These are phyloP conservation scores for Apiotrichum brassicae DNA, from an alignment of 1,284 basidiomycete genomes.

Conservation along the genomic window DNA sequence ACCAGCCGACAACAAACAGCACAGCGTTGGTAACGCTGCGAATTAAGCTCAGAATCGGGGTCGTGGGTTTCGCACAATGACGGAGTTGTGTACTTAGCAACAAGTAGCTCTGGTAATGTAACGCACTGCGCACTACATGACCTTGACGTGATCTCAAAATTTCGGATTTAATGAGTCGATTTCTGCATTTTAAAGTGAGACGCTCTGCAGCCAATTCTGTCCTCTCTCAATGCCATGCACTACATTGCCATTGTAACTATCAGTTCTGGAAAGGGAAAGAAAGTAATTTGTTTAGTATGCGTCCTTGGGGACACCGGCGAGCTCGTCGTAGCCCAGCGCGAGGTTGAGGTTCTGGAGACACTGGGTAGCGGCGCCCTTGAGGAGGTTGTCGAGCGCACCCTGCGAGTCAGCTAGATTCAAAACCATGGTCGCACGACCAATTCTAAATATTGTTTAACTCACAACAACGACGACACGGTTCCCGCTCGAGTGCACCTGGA, in stretches of 20 bases:
- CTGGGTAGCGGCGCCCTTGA: slow-evolving; percentile 97
- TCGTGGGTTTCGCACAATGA: too few relatives aligned
- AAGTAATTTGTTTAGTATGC: slow-evolving; percentile 24
- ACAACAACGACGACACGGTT: slow-evolving; percentile 87
- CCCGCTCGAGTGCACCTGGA: slow-evolving; percentile 84
- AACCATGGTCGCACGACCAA: too few relatives aligned
- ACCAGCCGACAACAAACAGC: too few relatives aligned
- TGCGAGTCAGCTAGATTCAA: slow-evolving; percentile 43
- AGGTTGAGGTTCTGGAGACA: slow-evolving; percentile 97
- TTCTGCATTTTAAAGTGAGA: too few relatives aligned
- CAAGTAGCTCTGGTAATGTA: too few relatives aligned
- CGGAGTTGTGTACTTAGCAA: too few relatives aligned
- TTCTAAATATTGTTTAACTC: slow-evolving; percentile 6
- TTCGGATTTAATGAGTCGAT: too few relatives aligned
- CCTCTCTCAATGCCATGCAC: slow-evolving; percentile 1
- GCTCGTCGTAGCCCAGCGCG: slow-evolving; percentile 86
- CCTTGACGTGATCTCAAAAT: too few relatives aligned
- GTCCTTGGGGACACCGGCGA: slow-evolving; percentile 64
- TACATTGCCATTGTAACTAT: not conserved
- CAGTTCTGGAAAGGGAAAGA: not conserved
- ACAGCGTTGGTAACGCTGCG: too few relatives aligned
- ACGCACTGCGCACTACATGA: too few relatives aligned
- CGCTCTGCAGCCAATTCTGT: too few relatives aligned
- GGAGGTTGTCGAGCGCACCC: slow-evolving; percentile 86
- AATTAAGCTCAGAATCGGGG: too few relatives aligned